Evolutionary conservation across 2,329 filamentous ascomycete genomes (phyloP), one percentile per base, ranked within the genome.

Genomic region (Phyllosticta citribraziliensis): DNA sequence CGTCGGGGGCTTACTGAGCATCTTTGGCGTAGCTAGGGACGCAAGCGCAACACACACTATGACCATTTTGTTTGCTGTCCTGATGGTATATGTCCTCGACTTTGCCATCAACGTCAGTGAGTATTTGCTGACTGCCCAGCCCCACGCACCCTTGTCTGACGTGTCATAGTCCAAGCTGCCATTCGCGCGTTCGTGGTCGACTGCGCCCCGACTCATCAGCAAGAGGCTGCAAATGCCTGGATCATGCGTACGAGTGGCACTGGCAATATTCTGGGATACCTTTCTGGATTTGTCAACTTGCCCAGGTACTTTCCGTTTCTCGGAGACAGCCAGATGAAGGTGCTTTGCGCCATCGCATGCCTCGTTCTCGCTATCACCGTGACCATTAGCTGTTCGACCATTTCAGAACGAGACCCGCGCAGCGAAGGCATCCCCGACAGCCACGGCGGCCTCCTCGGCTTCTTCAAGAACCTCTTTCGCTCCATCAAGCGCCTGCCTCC

Each of bases 161-260:
- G 22, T 40, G 14, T 5, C 65, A 62, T 65, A 83, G 90, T 97
- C 35, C 93, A 97, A 82, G 93, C 94, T 56, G 89, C 86, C 4
- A 89, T 97, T 69, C 84, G 92, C 65, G 91, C 92, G 24, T 96
- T 95, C 71, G 96, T 97, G 60, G 89, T 97, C 24, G 93, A 97
- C 70, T 93, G 91, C 69, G 89, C 90, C 0, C 94, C 94, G 0
- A 84, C 89, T 1, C 92, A 97, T 69, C 93, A 97, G 72, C 93
- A 97, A 76, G 92, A 96, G 74, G 82, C 87, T 47, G 93, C 92
- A 60, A 97, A 97, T 75, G 88, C 93, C 51, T 97, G 95, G 92
- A 91, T 93, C 20, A 92, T 90, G 69, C 85, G 93, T 57, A 83
- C 93, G 62, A 88, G 87, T 11, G 93, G 93, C 24, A 77, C 96